Base-by-base conservation (phyloP, 2,329 filamentous ascomycete species). In the Curvularia lunata region DNA sequence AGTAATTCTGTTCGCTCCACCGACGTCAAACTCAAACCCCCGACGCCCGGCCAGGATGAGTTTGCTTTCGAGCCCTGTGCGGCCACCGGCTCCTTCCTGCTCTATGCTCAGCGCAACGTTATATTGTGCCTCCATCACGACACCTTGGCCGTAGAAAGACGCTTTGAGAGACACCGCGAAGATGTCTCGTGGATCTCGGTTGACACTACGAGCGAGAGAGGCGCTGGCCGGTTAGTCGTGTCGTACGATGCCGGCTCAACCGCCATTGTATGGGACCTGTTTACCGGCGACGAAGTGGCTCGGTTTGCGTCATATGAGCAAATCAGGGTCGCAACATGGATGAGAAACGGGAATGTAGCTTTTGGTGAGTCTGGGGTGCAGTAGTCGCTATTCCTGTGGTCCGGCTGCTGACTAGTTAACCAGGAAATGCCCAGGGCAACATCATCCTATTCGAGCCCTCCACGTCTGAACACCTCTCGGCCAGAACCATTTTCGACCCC, bases 291-390 rank as follows among this genome's bases (percentile, higher is more conserved):
- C 58, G 92, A 97, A 77, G 85, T 97, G 57, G 88, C 94, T 38
- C 86, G 93, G n/a, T 98, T 98, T 79, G 88, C 89, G 23, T 95
- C 93, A 0, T 97, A 96, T 72, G 92, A 96, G 71, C 86, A 91
- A 65, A 84, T 98, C 62, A 88, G 88, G 21, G 89, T 91, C 28
- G 94, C 93, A 37, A 84, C 91, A 12, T 99, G 95, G 92, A 97
- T 99, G 93, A 86, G 89, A 43, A 97, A 97, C 79, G 95, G 95
- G 53, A 96, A 97, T 79, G 89, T 99, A 65, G 94, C 92, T 37
- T 98, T 98, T 82, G 95, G 94, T 97, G 83, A 77, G 88, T 67
- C n/a, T 32, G 18, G 27, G n/a, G 21, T 16, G 23, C 6, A 41
- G 34, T 30, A 52, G 21, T 42, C 46, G 54, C 56, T 21, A 43